Base-by-base conservation (phyloP, 2,329 filamentous ascomycete genomes). In the Paecilomyces dactylethromorphus region DNA sequence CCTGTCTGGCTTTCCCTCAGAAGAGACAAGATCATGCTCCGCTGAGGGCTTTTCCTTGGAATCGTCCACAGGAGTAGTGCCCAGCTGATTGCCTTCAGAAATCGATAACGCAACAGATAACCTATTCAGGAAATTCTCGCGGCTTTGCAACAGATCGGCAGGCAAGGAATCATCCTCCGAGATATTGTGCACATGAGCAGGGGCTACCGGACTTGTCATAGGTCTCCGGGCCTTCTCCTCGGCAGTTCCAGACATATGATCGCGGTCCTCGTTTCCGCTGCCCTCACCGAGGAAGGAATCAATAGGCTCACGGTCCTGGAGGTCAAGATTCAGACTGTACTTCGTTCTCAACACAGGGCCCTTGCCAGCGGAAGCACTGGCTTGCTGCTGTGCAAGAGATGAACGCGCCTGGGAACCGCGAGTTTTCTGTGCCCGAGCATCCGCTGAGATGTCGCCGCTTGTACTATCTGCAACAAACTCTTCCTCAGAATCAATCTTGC, bases 201-300 rank as follows among this genome's bases (percentile, higher is more conserved):
- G 59, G 29, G 62, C 58, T 49, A 54, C 54, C 8, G 66, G 65
- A 22, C 66, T 68, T 35, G 65, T 68, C 60, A 59, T 64, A 15
- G 66, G 65, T 22, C 65, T 63, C 18, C 57, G 59, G 35, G 45
- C 15, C 35, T 45, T 56, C 54, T 62, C 52, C 10, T 45, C 39
- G 21, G 15, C 39, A 45, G 39, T 60, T 54, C 62, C 62, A 13
- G 65, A 58, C 59, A 61, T 64, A 22, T 59, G 50, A 35, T 62
- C 56, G 29, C 65, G 59, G 51, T 69, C 68, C 58, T 76, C 72
- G 52, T 70, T 71, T 35, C 69, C 73, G 58, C 69, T 72, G 59
- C 69, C 74, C 60, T 71, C 69, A 35, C 70, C 69, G 31, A 75
- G 62, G 56, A 72, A 72, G 26, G 71, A 71, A 31, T 65, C 64